phyloP scores from a whole-genome alignment of 2,329 filamentous ascomycete species.

The Aspergillus luchuensis region DNA sequence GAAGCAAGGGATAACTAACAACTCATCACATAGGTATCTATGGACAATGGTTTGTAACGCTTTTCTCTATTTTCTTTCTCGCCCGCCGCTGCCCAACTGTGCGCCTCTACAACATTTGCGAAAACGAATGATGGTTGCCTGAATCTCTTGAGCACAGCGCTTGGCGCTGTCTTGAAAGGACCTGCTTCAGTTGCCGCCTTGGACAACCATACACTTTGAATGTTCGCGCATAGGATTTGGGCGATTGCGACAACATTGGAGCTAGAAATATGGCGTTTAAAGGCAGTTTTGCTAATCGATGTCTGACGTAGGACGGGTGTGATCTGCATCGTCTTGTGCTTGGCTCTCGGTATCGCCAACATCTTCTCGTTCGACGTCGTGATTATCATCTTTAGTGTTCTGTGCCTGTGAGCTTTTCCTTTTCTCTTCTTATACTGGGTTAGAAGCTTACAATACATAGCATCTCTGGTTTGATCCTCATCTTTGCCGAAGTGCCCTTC shows the following conservation, averaged over 20 bases:
- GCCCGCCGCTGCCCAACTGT: neutral
- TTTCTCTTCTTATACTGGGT: neutral
- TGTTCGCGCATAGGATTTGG: neutral
- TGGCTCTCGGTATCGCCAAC: constrained; percentile 69
- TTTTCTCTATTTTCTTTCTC: constrained; percentile 2
- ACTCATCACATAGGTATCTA: constrained; percentile 60
- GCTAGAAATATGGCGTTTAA: neutral
- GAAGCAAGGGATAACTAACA: constrained; percentile 25
- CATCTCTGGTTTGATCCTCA: constrained; percentile 69
- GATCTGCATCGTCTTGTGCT: constrained; percentile 65
- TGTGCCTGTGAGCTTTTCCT: constrained; percentile 55
- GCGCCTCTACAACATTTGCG: constrained; percentile 7
- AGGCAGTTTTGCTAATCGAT: constrained; percentile 17
- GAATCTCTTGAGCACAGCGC: constrained; percentile 17
- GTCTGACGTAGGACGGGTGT: constrained; percentile 49
- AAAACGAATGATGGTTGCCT: constrained; percentile 25
- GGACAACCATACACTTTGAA: neutral
- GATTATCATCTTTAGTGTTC: constrained; percentile 62
- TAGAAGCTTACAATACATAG: constrained; percentile 56
- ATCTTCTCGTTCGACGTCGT: constrained; percentile 62
- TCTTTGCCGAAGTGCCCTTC: constrained; percentile 89
- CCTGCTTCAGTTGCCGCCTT: neutral
- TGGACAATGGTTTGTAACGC: constrained; percentile 63
- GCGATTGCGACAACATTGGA: neutral
- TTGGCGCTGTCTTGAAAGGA: constrained; percentile 20